Base-by-base conservation (phyloP, 495 filamentous ascomycete species). In the Penicillium silybi region DNA sequence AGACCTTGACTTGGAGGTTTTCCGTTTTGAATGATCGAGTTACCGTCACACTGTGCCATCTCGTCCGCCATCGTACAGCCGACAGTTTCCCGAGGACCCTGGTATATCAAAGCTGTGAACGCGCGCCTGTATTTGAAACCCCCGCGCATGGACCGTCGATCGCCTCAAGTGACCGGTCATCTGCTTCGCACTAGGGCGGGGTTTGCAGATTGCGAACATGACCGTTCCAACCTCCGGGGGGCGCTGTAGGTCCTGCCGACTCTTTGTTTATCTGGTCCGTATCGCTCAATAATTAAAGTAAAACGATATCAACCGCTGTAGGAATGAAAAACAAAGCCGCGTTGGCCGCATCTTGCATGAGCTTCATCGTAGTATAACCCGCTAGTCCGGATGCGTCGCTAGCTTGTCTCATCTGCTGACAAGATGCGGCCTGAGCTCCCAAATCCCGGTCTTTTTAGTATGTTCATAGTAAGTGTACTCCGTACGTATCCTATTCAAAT, bases 101-200 rank as follows among this genome's bases (percentile, higher is more conserved):
- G 16, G 39, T 41, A 43, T 48, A 37, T 53, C 47, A 47, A 23
- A 29, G 40, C 37, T 46, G 23, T 39, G 41, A 49, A 57, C 44
- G 38, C 51, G 48, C 50, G 44, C 49, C 55, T 59, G 51, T 45
- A 53, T 50, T 62, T 53, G 37, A n/a, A 49, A 42, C 29, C 37
- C 40, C 39, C 10, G 59, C 64, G 70, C 68, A 71, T 66, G 68
- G 70, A 38, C 67, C 68, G 57, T 62, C 62, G 64, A 70, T 68
- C 64, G 57, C 64, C 54, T 67, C 70, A 68, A 67, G 60, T 67
- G 68, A 66, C 64, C 61, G 61, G 68, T 73, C 70, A 73, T 67
- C 70, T 69, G 70, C 62, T 59, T 27, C 34, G 27, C 46, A 48
- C 47, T 59, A 48, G 20, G 38, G 51, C 42, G 54, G 50, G 61